phyloP scores from a whole-genome alignment of 495 filamentous ascomycete species.

The Penicillium egyptiacum region DNA sequence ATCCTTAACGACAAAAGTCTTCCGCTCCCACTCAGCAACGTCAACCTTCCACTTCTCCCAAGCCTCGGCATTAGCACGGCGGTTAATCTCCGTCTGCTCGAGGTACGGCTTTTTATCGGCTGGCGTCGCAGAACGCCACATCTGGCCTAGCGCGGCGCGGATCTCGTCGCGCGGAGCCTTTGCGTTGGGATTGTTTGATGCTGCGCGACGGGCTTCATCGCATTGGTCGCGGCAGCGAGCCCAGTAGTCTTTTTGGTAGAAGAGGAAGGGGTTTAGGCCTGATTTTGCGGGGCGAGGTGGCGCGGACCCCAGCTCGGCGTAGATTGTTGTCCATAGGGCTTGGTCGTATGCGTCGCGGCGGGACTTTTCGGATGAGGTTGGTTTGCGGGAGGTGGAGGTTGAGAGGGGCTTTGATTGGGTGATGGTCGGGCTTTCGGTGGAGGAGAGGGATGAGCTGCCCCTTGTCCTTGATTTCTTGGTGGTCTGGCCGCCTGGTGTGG shows the following conservation, averaged over 20 bases:
- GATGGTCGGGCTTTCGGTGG: constrained; percentile 10
- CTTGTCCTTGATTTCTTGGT: constrained; percentile 9
- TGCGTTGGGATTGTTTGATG: constrained; percentile 64
- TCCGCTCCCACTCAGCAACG: constrained; percentile 68
- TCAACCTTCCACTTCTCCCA: constrained; percentile 57
- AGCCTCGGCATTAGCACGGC: constrained; percentile 57
- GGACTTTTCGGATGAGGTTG: constrained; percentile 47
- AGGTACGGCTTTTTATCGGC: constrained; percentile 73
- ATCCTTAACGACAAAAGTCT: constrained; percentile 56
- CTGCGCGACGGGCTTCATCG: constrained; percentile 62
- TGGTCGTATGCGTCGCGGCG: constrained; percentile 69
- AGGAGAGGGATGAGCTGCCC: constrained; percentile 10
- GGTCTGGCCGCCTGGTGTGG: constrained; percentile 19
- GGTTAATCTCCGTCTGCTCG: constrained; percentile 66
- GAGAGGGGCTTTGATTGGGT: constrained; percentile 10
- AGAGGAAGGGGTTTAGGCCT: constrained; percentile 69
- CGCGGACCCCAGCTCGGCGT: constrained; percentile 67
- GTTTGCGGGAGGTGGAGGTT: constrained; percentile 17
- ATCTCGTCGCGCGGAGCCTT: constrained; percentile 72
- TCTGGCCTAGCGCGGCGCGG: constrained; percentile 73
- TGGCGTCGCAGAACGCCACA: constrained; percentile 77
- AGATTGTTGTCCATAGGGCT: constrained; percentile 67
- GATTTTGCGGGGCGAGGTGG: constrained; percentile 68
- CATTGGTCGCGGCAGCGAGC: constrained; percentile 68
- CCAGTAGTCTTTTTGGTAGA: constrained; percentile 75